These are phyloP conservation scores for Dioszegia crocea DNA, from an alignment of 768 basidiomycete species.

Conservation along the genomic window DNA sequence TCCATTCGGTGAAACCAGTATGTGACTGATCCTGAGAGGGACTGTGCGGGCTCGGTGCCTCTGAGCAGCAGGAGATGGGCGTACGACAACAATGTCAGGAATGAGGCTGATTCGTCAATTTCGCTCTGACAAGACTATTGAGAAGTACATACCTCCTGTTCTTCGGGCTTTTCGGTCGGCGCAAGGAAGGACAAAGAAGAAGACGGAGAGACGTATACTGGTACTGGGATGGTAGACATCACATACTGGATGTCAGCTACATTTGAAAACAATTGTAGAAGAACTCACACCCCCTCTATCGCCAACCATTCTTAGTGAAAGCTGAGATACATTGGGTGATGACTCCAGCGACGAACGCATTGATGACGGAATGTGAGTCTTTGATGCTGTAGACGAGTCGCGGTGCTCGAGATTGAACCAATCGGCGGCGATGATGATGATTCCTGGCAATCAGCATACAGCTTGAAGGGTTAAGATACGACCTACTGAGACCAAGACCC, in stretches of 20 bases:
- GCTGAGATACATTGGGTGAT: conserved; percentile 31
- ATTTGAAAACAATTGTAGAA: background rate
- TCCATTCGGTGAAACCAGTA: conserved; percentile 17
- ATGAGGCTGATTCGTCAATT: too few species aligned
- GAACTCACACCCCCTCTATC: conserved; percentile 42
- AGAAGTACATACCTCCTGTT: too few species aligned
- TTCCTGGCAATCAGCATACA: too few species aligned
- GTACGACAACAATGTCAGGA: too few species aligned
- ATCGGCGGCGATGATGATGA: conserved; percentile 13
- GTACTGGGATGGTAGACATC: conserved; percentile 44
- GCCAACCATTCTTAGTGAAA: conserved; percentile 36
- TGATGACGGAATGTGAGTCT: conserved; percentile 37
- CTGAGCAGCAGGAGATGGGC: too few species aligned
- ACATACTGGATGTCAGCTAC: conserved; percentile 18
- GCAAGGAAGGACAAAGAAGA: too few species aligned
- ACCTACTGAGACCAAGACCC: too few species aligned
- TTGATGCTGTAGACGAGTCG: conserved; percentile 35
- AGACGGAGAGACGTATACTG: conserved; percentile 11
- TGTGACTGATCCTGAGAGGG: too few species aligned
- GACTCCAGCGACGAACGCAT: conserved; percentile 35
- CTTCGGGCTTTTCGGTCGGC: too few species aligned
- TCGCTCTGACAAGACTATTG: too few species aligned
- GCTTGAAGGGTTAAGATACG: too few species aligned
- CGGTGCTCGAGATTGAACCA: conserved; percentile 46
- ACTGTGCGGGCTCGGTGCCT: too few species aligned